phyloP scores from a whole-genome alignment of 345 rosid genomes.

The Geranium brycei region DNA sequence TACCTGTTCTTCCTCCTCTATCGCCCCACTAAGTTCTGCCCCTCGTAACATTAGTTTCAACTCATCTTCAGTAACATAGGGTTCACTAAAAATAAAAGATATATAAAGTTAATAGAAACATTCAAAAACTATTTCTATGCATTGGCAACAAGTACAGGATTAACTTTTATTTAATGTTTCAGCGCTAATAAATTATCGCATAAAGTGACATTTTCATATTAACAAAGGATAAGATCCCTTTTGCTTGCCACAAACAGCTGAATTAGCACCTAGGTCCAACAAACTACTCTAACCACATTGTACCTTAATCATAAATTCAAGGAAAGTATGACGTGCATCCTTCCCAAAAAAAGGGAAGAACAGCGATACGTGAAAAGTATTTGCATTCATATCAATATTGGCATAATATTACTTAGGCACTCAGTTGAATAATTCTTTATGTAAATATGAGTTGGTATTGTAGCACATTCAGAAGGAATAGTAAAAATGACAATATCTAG shows the following conservation, averaged over 20 bases:
- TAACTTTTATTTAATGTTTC: not conserved
- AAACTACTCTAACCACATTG: not conserved
- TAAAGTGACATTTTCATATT: not conserved
- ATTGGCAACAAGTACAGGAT: not conserved
- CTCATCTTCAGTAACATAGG: constrained; percentile 95
- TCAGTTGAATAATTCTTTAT: too few species aligned
- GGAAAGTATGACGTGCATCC: not conserved
- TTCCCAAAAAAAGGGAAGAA: not conserved
- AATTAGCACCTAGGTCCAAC: not conserved
- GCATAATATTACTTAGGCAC: too few species aligned
- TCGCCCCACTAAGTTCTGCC: constrained; percentile 96
- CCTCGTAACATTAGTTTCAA: constrained; percentile 90
- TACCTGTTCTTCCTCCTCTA: constrained; percentile 99
- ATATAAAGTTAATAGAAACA: constrained; percentile 4
- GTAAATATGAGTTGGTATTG: too few species aligned
- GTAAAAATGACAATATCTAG: not conserved
- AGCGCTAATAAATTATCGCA: not conserved
- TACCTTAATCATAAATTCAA: not conserved
- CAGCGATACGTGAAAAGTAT: not conserved
- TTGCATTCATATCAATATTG: too few species aligned
- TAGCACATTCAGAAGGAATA: not conserved
- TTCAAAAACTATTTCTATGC: not conserved
- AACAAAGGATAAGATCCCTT: not conserved
- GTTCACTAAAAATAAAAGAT: constrained; percentile 43
- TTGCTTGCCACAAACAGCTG: not conserved